These are phyloP conservation scores for Glycyrrhiza uralensis DNA, from an alignment of 306 rosid genomes.

Conservation along the genomic window DNA sequence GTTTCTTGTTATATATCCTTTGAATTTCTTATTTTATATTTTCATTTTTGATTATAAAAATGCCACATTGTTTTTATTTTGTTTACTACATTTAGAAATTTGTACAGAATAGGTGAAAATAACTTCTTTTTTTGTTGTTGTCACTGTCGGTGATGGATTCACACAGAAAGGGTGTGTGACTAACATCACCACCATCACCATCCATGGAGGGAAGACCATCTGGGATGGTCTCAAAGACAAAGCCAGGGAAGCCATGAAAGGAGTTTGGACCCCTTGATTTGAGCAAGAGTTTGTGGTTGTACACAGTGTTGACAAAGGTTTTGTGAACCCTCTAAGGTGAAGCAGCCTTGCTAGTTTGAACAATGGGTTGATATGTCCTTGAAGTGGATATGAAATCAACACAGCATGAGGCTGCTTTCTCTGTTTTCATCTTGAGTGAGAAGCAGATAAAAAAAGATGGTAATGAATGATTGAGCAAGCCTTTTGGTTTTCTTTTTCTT, in stretches of 20 bases:
- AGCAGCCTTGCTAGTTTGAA: not conserved
- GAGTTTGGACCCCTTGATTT: not conserved
- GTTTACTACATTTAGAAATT: too few species aligned
- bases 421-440: too few species aligned
- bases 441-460: too few species aligned
- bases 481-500: too few species aligned
- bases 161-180: not conserved
- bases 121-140: too few species aligned
- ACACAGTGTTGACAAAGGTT: not conserved
- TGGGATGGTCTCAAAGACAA: conserved; percentile 4
- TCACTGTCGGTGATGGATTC: not conserved
- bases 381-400: not conserved
- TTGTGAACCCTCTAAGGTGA: not conserved
- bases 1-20: too few species aligned
- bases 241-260: not conserved
- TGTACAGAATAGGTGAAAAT: too few species aligned
- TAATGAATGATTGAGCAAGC: too few species aligned
- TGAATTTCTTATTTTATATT: too few species aligned
- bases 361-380: not conserved
- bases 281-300: not conserved
- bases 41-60: too few species aligned
- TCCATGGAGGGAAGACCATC: conserved; percentile 24
- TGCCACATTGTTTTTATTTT: too few species aligned
- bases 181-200: not conserved
- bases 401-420: not conserved